phyloP scores from a whole-genome alignment of 2,329 filamentous ascomycete genomes.

The Talaromyces sp. region DNA sequence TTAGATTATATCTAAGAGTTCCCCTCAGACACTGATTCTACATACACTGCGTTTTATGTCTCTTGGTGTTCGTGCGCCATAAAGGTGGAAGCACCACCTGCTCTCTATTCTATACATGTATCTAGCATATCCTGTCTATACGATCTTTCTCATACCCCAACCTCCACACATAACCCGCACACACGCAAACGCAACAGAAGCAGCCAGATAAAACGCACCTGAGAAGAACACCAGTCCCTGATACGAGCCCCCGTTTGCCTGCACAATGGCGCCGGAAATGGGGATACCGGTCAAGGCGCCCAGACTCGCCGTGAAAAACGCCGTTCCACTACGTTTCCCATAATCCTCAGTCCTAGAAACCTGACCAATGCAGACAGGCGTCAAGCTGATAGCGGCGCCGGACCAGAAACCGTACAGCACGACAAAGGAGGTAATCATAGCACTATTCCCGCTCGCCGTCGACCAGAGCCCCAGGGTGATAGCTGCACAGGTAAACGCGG shows the following conservation, averaged over 20 bases:
- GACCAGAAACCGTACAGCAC: constrained; percentile 32
- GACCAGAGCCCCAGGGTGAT: constrained; percentile 22
- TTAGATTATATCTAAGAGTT: too few relatives aligned
- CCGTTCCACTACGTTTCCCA: constrained; percentile 33
- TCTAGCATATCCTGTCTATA: neutral
- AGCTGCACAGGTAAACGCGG: constrained; percentile 15
- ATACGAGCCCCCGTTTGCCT: constrained; percentile 13
- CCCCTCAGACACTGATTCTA: too few relatives aligned
- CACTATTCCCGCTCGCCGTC: constrained; percentile 7
- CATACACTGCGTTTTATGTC: too few relatives aligned
- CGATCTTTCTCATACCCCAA: neutral
- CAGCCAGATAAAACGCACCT: constrained; percentile 24
- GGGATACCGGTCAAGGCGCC: constrained; percentile 21
- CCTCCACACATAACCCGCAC: constrained; percentile 5
- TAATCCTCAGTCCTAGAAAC: constrained; percentile 40
- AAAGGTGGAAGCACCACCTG: too few relatives aligned
- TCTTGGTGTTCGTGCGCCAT: too few relatives aligned
- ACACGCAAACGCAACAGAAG: constrained; percentile 8
- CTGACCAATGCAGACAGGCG: constrained; percentile 42
- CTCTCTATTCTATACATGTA: neutral
- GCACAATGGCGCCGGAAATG: constrained; percentile 19
- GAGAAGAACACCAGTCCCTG: constrained; percentile 15
- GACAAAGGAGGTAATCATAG: constrained; percentile 20
- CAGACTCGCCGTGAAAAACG: constrained; percentile 21
- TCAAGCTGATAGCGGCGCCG: constrained; percentile 33